Conservation (phyloP, 768 basidiomycete species). For the Suillus brevipes region DNA sequence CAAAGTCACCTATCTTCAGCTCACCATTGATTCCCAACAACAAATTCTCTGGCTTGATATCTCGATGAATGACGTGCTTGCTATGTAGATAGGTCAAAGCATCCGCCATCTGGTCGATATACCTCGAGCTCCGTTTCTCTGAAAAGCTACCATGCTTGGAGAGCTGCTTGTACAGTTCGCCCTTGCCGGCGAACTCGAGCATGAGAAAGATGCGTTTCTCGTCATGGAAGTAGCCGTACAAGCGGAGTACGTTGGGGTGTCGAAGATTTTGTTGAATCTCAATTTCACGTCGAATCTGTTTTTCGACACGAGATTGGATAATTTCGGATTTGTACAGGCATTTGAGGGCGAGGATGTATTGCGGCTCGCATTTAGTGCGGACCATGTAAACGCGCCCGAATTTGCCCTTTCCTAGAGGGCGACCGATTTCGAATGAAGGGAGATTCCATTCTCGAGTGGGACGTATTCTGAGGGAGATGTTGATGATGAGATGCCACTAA, state of each 20-base stretch:
- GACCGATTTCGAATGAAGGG: conserved; percentile 88
- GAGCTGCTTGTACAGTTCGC: conserved; percentile 96
- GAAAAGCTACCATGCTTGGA: conserved; percentile 83
- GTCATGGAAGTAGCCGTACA: conserved; percentile 98
- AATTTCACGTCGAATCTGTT: conserved; percentile 95
- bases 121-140: conserved; percentile 84
- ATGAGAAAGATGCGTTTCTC: conserved; percentile 97
- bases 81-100: conserved; percentile 88
- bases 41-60: conserved; percentile 98
- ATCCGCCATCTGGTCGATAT: conserved; percentile 98
- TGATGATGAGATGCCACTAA: conserved; percentile 10
- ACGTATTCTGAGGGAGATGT: conserved; percentile 43
- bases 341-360: conserved; percentile 95
- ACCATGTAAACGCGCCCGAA: conserved; percentile 99
- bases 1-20: conserved; percentile 97
- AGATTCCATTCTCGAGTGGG: conserved; percentile 87
- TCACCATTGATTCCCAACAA: conserved; percentile 94
- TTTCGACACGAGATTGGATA: conserved; percentile 87
- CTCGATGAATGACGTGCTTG: conserved; percentile 98
- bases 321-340: conserved; percentile 97
- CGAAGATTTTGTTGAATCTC: conserved; percentile 97
- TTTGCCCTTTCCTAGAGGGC: conserved; percentile 97
- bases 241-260: conserved; percentile 90
- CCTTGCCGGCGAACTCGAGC: conserved; percentile 96
- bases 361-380: conserved; percentile 82